Conservation (phyloP, 2,329 filamentous ascomycete species). For the Botrytis paeoniae region DNA sequence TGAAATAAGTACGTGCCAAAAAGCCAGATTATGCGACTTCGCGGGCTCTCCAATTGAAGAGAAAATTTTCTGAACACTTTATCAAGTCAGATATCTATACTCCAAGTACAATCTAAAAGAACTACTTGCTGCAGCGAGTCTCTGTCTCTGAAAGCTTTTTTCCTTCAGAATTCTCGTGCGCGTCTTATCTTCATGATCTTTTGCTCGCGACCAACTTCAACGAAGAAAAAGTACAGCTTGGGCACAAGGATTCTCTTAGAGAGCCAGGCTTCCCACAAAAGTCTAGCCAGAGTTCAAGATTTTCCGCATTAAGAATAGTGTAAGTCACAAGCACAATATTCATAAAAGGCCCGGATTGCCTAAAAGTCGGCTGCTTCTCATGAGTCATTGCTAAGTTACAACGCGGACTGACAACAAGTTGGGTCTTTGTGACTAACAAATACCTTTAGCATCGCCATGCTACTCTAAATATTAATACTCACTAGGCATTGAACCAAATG, state of each 20-base stretch:
- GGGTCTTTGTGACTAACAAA: background rate
- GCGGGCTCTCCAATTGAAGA: background rate
- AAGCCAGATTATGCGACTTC: background rate
- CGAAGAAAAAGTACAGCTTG: no score
- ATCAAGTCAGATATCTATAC: background rate
- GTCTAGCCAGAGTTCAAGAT: no score
- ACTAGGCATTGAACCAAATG: background rate
- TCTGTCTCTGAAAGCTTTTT: background rate
- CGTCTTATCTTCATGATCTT: background rate
- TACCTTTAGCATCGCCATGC: no score
- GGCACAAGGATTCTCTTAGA: background rate
- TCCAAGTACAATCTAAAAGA: background rate
- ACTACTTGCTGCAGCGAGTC: background rate
- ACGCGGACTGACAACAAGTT: background rate
- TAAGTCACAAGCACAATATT: background rate
- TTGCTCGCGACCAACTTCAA: fast-evolving
- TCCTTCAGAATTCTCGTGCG: background rate
- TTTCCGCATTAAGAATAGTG: no score
- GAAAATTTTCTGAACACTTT: background rate
- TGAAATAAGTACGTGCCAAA: background rate
- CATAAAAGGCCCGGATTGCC: no score
- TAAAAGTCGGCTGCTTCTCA: no score
- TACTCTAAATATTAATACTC: background rate
- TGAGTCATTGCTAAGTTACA: background rate
- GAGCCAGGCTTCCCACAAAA: background rate